Base-by-base conservation (phyloP, 2,329 filamentous ascomycete species). In the Ascocoryne sarcoides region DNA sequence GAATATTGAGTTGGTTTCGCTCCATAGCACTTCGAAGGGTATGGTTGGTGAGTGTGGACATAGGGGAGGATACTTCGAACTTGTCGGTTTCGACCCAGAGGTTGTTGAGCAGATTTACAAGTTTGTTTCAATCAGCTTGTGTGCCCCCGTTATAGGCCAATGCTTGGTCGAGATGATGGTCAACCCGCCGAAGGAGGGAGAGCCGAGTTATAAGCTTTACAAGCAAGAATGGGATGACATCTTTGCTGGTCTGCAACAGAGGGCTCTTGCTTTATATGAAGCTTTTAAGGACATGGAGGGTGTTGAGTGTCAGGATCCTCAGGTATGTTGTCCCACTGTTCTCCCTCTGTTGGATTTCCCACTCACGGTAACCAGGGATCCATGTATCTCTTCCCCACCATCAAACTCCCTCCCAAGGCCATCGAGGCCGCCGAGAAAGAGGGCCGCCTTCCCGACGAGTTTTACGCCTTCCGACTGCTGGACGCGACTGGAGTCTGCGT, bases 11-110 rank as follows among this genome's bases (percentile, higher is more conserved):
- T 77, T 98, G 43, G 90, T 82, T 36, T 95, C 87, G 38, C 72
- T 98, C 51, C 90, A 98, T 73, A 90, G 83, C 56, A 75, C 93
- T 41, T 95, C 87, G 61, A 98, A 98, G 76, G 92, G 92, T 57
- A 96, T 98, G 89, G 85, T 95, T 7, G 92, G 92, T 60, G 92
- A 98, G 70, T 98, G 92, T 62, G 92, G 92, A 38, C 92, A 98
- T 70, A 85, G 92, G 49, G 92, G 90, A 54, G 92, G 92, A 40
- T 98, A 94, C 74, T 96, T 96, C 60, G 92, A 98, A 72, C 79
- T 98, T 42, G 77, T 89, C 44, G 86, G 86, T 53, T 95, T 98
- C 63, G 79, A 94, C 61, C 66, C 76, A 9, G 73, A 84, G 57
- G 92, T 98, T 50, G 82, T 85, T 59, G 85, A 82, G 50, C 82